These are phyloP conservation scores for Melastoma candidum DNA, from an alignment of 441 rosid species.

Conservation along the genomic window DNA sequence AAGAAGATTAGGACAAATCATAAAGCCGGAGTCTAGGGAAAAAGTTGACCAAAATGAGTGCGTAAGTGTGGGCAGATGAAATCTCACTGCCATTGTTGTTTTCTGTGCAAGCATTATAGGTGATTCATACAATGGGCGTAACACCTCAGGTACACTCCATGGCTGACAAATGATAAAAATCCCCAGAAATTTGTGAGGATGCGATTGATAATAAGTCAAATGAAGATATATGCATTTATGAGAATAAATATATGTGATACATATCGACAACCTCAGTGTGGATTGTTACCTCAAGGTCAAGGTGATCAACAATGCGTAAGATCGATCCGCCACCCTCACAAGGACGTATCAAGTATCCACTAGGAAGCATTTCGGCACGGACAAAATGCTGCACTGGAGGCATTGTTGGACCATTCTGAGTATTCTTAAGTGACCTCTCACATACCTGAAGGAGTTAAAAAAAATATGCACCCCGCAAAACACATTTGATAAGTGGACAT, in stretches of 20 bases:
- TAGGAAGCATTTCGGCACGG: slow-evolving; percentile 94
- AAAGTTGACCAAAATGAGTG: neutral
- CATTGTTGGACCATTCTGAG: slow-evolving; percentile 95
- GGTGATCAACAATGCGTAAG: slow-evolving; percentile 88
- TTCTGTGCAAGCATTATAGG: slow-evolving; percentile 90
- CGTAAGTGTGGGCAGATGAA: neutral
- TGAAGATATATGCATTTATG: no score
- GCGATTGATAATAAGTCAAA: no score
- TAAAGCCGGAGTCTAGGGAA: neutral
- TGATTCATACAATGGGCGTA: slow-evolving; percentile 91
- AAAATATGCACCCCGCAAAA: no score
- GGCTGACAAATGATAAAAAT: no score
- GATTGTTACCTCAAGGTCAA: slow-evolving; percentile 81
- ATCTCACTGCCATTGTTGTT: slow-evolving; percentile 83
- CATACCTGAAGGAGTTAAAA: slow-evolving; percentile 38
- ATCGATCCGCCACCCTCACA: slow-evolving; percentile 26
- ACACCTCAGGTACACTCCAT: slow-evolving; percentile 92
- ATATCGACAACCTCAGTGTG: no score
- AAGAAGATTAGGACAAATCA: slow-evolving; percentile 4
- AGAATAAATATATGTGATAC: no score
- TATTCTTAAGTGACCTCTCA: slow-evolving; percentile 86
- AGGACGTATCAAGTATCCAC: slow-evolving; percentile 91
- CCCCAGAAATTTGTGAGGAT: no score
- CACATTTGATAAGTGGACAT: no score
- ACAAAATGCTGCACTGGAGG: slow-evolving; percentile 91